Percentiles rank a stretch among this genome's conserved stretches.
These are phyloP conservation scores for Leccinum solheimii DNA, from an alignment of 1,284 basidiomycete genomes.

Conservation along the genomic window DNA sequence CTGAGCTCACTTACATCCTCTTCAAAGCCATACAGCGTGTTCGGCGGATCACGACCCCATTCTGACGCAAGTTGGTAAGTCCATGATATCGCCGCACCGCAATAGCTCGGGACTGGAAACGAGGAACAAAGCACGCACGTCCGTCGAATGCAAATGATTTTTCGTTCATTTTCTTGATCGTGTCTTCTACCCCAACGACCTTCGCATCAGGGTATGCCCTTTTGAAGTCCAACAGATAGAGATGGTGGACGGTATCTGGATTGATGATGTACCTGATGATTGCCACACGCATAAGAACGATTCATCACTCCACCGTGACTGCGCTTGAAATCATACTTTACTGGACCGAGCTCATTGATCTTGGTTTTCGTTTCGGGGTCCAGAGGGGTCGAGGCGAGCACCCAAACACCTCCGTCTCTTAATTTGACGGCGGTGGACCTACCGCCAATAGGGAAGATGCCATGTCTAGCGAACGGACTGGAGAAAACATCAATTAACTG, in stretches of 20 bases:
- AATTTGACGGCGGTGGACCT: conserved; percentile 83
- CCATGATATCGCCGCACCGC: background rate
- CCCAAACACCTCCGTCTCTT: conserved; percentile 72
- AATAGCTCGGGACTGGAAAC: background rate
- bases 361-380: conserved; percentile 71
- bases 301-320: background rate
- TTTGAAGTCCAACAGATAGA: conserved; percentile 72
- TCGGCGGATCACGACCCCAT: conserved; percentile 63
- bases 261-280: conserved; percentile 54
- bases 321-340: conserved; percentile 50
- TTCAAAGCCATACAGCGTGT: conserved; percentile 79
- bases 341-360: conserved; percentile 73
- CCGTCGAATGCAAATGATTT: conserved; percentile 57
- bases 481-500: conserved; percentile 10
- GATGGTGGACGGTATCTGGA: conserved; percentile 63
- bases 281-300: background rate
- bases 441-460: conserved; percentile 74
- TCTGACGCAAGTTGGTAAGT: conserved; percentile 37
- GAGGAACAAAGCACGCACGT: conserved; percentile 42
- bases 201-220: conserved; percentile 78
- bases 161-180: conserved; percentile 45
- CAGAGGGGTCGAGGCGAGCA: conserved; percentile 84
- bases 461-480: conserved; percentile 71
- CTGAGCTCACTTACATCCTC: conserved; percentile 57
- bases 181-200: conserved; percentile 64